These are phyloP conservation scores for Geotrichum candidum DNA, from an alignment of 1,139 yeast genomes.

Conservation along the genomic window DNA sequence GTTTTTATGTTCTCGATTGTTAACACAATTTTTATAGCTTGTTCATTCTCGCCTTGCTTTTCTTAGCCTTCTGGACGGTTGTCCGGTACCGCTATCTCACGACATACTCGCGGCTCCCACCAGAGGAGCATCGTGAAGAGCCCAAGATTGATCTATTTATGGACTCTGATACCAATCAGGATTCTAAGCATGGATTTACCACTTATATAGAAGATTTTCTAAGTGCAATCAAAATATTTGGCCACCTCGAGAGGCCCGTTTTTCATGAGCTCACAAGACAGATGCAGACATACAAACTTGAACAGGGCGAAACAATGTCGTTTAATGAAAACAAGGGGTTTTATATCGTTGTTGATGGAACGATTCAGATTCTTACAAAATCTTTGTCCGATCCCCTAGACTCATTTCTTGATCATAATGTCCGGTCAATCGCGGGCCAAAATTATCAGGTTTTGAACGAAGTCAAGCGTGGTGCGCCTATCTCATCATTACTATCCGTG, in stretches of 20 bases:
- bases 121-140: conserved; percentile 41
- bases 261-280: conserved; percentile 89
- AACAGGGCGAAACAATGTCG: conserved; percentile 67
- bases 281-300: conserved; percentile 82
- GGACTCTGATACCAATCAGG: conserved; percentile 35
- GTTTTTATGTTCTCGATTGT: background rate
- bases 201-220: conserved; percentile 82
- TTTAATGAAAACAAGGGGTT: conserved; percentile 77
- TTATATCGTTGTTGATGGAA: conserved; percentile 91
- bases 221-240: conserved; percentile 88
- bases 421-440: conserved; percentile 42
- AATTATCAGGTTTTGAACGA: conserved; percentile 74
- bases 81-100: conserved; percentile 49
- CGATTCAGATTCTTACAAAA: conserved; percentile 69
- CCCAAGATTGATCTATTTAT: conserved; percentile 42
- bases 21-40: conserved; percentile 19
- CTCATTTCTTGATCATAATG: conserved; percentile 26
- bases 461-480: conserved; percentile 76
- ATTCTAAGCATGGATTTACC: conserved; percentile 40
- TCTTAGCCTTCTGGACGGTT: conserved; percentile 34
- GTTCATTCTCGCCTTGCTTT: conserved; percentile 20
- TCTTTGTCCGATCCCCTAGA: conserved; percentile 1
- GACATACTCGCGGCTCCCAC: conserved; percentile 47
- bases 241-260: conserved; percentile 83
- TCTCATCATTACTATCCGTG: conserved; percentile 76